phyloP scores from a whole-genome alignment of 257 asterid species.

The Lavandula angustifolia region DNA sequence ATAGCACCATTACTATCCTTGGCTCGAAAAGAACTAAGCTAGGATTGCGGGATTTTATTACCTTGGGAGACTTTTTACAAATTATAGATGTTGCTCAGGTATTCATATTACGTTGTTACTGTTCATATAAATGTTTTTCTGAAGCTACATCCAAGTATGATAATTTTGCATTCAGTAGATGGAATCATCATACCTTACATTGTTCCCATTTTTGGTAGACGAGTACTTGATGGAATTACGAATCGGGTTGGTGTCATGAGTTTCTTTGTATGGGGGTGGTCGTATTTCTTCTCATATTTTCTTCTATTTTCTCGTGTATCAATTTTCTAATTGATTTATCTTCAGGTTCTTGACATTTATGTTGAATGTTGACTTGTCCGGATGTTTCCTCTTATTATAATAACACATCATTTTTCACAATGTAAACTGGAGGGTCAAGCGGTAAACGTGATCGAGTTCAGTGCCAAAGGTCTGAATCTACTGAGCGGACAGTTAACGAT shows the following conservation, averaged over 20 bases:
- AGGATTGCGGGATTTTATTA: constrained; percentile 84
- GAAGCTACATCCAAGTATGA: background rate
- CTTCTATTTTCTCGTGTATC: too few species aligned
- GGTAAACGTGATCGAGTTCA: constrained; percentile 77
- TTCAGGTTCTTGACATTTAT: background rate
- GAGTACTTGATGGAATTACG: background rate
- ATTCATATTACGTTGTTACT: constrained; percentile 11
- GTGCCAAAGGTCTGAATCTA: constrained; percentile 73
- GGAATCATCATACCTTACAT: background rate
- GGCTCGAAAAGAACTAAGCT: constrained; percentile 89
- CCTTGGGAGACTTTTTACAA: constrained; percentile 73
- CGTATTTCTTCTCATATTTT: background rate
- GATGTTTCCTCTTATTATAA: constrained; percentile 23
- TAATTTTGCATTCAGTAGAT: background rate
- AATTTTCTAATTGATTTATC: too few species aligned
- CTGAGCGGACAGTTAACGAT: constrained; percentile 73
- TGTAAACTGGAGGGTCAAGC: constrained; percentile 86
- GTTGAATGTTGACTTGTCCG: background rate
- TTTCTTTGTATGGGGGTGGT: background rate
- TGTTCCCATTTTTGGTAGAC: background rate
- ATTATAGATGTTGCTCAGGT: constrained; percentile 67
- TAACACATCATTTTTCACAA: constrained; percentile 38
- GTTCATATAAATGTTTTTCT: background rate
- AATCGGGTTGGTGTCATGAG: background rate
- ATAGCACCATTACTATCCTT: constrained; percentile 74